phyloP scores from a whole-genome alignment of 2,329 filamentous ascomycete species.

The Albophoma yamanashiensis region DNA sequence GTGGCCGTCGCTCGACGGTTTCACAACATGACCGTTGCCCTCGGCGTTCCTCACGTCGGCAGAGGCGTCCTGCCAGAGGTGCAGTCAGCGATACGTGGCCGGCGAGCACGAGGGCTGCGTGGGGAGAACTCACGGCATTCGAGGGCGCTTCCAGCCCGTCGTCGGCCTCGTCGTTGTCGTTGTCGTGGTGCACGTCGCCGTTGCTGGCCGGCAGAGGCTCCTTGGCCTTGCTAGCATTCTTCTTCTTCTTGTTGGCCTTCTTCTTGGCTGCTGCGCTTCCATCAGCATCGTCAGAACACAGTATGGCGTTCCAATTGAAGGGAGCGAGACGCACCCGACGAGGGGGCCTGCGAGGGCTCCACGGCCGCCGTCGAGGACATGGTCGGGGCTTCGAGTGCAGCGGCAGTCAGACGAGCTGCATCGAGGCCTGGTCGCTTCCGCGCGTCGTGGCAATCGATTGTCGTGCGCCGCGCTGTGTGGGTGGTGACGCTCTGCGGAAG shows the following conservation, averaged over 20 bases:
- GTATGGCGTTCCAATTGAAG: conserved; percentile 9
- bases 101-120: background rate
- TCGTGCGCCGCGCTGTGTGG: background rate
- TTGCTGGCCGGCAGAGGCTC: conserved; percentile 23
- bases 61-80: conserved; percentile 13
- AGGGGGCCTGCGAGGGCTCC: conserved; percentile 23
- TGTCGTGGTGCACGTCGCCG: conserved; percentile 18
- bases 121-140: conserved; percentile 16
- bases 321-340: conserved; percentile 21
- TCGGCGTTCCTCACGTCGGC: conserved; percentile 11
- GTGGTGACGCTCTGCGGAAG: background rate
- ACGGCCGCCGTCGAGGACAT: conserved; percentile 29
- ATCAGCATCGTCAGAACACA: conserved; percentile 19
- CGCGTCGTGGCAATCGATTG: background rate
- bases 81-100: conserved; percentile 7
- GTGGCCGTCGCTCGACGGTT: conserved; percentile 25
- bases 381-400: conserved; percentile 7
- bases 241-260: conserved; percentile 51
- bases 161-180: conserved; percentile 30
- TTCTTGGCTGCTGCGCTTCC: conserved; percentile 34
- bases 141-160: conserved; percentile 31
- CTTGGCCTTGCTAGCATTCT: conserved; percentile 39
- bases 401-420: background rate
- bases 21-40: conserved; percentile 29
- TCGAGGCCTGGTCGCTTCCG: background rate